Percentiles rank a stretch among this genome's conserved stretches.
Evolutionary conservation across 2,329 filamentous ascomycete species (phyloP).

Genomic region (Teratosphaeriaceae sp.): DNA sequence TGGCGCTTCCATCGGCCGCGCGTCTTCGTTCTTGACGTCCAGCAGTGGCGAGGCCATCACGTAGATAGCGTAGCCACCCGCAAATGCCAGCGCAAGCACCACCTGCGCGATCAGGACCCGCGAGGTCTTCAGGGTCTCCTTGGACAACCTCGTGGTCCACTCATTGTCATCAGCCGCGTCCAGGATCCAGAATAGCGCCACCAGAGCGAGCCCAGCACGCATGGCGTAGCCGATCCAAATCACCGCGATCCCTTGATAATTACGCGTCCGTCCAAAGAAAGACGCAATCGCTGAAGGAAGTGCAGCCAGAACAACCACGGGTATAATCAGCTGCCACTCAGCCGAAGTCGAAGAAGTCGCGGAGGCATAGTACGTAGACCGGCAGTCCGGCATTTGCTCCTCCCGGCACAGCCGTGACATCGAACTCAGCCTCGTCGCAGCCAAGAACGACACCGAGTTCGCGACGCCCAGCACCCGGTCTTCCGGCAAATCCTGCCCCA

Average conservation of each 20-base stretch:
- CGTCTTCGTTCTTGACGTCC: slow-evolving; percentile 52
- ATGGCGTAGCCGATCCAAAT: slow-evolving; percentile 79
- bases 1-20: slow-evolving; percentile 8
- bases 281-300: slow-evolving; percentile 71
- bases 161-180: slow-evolving; percentile 82
- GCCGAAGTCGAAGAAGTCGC: slow-evolving; percentile 87
- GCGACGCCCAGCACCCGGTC: slow-evolving; percentile 73
- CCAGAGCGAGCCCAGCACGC: slow-evolving; percentile 66
- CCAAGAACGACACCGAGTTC: slow-evolving; percentile 76
- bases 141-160: slow-evolving; percentile 61
- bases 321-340: slow-evolving; percentile 78
- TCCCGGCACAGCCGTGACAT: slow-evolving; percentile 91
- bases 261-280: slow-evolving; percentile 75
- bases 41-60: slow-evolving; percentile 81
- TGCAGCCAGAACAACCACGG: slow-evolving; percentile 63
- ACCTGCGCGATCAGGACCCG: slow-evolving; percentile 75
- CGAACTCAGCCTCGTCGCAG: slow-evolving; percentile 72
- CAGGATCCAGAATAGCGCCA: slow-evolving; percentile 78
- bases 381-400: slow-evolving; percentile 96
- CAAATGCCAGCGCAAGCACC: slow-evolving; percentile 70
- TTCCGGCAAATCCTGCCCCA: slow-evolving; percentile 59
- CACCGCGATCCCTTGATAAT: slow-evolving; percentile 79
- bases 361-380: slow-evolving; percentile 92
- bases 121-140: slow-evolving; percentile 60
- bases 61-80: slow-evolving; percentile 79